Conservation (phyloP, 2,329 filamentous ascomycete species). For the Ceratocystis lukuohia region DNA sequence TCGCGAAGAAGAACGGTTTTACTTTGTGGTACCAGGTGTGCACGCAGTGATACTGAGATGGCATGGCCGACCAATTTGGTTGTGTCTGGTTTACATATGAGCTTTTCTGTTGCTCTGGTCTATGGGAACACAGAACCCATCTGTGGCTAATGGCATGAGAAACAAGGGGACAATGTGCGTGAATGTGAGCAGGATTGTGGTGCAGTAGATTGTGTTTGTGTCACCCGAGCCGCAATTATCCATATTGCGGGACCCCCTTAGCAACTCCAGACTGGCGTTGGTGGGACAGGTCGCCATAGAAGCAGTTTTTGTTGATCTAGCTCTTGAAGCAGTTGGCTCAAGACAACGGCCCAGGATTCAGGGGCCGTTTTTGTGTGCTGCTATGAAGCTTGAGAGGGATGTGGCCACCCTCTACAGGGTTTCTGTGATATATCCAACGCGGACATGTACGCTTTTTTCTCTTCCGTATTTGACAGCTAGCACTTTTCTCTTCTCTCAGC, state of each 20-base stretch:
- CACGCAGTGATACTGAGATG: not conserved
- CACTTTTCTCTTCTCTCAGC: too few relatives aligned
- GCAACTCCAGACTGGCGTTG: not conserved
- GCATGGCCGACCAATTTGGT: not conserved
- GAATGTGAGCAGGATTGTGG: not conserved
- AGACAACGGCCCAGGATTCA: too few relatives aligned
- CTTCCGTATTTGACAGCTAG: too few relatives aligned
- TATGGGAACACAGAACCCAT: not conserved
- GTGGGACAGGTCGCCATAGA: not conserved
- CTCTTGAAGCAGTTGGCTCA: too few relatives aligned
- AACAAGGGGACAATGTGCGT: not conserved
- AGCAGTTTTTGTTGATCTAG: not conserved
- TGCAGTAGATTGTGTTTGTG: not conserved
- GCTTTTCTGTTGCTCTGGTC: not conserved
- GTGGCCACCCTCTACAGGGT: too few relatives aligned
- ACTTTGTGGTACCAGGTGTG: not conserved
- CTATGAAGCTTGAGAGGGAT: too few relatives aligned
- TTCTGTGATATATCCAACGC: too few relatives aligned
- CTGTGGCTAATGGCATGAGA: not conserved
- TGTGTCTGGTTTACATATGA: not conserved
- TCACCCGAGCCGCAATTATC: not conserved
- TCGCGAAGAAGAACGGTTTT: not conserved
- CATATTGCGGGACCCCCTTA: not conserved
- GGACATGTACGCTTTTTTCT: too few relatives aligned
- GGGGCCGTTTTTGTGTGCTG: too few relatives aligned